Conservation (phyloP, 2,329 filamentous ascomycete genomes). For the Aschersonia sp. region DNA sequence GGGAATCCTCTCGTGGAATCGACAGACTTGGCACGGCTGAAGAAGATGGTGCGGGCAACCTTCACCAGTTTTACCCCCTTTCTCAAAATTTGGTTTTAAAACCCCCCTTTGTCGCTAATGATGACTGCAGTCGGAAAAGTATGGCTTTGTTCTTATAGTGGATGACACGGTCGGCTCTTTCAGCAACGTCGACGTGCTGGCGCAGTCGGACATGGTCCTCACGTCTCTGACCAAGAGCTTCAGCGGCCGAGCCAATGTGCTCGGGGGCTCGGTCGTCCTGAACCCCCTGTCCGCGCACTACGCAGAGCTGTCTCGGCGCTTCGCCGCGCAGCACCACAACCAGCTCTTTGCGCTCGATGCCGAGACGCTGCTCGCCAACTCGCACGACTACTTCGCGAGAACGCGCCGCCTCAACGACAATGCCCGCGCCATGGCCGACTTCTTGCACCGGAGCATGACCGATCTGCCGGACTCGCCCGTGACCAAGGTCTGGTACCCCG, state of each 20-base stretch:
- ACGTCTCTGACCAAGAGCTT: conserved; percentile 45
- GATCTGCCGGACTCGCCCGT: conserved; percentile 18
- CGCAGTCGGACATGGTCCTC: conserved; percentile 32
- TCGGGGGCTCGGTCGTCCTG: conserved; percentile 35
- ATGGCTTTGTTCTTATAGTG: conserved; percentile 28
- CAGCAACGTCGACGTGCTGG: conserved; percentile 34
- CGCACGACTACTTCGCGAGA: conserved; percentile 25
- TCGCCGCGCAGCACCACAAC: conserved; percentile 20
- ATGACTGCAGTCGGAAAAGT: conserved; percentile 20
- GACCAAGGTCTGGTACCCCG: conserved; percentile 28
- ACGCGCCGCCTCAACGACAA: conserved; percentile 26
- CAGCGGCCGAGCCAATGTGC: conserved; percentile 38
- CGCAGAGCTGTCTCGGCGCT: conserved; percentile 15
- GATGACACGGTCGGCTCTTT: conserved; percentile 35
- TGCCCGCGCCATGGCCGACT: conserved; percentile 24
- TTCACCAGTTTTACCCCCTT: background rate
- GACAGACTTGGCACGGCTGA: conserved; percentile 18
- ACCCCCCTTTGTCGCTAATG: background rate
- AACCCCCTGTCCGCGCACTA: conserved; percentile 31
- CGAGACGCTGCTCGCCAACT: conserved; percentile 28
- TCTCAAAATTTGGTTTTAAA: background rate
- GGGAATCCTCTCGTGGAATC: conserved; percentile 21
- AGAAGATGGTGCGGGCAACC: conserved; percentile 16
- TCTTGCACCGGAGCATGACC: conserved; percentile 16
- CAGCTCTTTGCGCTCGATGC: conserved; percentile 34